Percentiles rank a stretch among this genome's conserved stretches.
Conservation (phyloP, 371 early-diverging fungal species). For the Lichtheimia corymbifera region DNA sequence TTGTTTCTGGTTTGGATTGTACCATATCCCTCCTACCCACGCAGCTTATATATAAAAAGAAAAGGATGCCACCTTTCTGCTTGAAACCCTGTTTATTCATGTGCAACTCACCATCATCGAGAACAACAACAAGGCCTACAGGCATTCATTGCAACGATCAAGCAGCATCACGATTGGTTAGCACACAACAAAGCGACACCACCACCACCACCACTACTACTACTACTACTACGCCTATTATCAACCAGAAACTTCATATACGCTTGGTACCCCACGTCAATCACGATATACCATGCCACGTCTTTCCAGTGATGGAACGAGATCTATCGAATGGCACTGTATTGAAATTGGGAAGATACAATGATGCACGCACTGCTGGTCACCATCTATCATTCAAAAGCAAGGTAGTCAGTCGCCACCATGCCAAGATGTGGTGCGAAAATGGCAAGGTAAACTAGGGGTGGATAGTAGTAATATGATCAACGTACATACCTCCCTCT, state of each 20-base stretch:
- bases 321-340: conserved; percentile 64
- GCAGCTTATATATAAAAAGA: too few species aligned
- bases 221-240: too few species aligned
- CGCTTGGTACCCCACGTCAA: conserved; percentile 78
- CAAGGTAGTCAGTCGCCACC: conserved; percentile 91
- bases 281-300: conserved; percentile 63
- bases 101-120: too few species aligned
- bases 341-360: conserved; percentile 79
- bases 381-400: conserved; percentile 85
- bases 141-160: too few species aligned
- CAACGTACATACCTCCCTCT: conserved; percentile 8
- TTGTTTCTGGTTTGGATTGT: too few species aligned
- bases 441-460: conserved; percentile 33
- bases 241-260: conserved; percentile 37
- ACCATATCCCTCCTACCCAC: too few species aligned
- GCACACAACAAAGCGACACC: too few species aligned
- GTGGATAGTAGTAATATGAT: not conserved
- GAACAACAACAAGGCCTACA: too few species aligned
- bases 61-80: too few species aligned
- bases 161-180: too few species aligned
- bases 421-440: conserved; percentile 91
- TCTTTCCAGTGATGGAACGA: conserved; percentile 81
- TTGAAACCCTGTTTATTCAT: too few species aligned
- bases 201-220: too few species aligned
- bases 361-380: conserved; percentile 56